Evolutionary conservation across 1,139 yeast species (phyloP).

Genomic region (Kluyveromyces sp.): DNA sequence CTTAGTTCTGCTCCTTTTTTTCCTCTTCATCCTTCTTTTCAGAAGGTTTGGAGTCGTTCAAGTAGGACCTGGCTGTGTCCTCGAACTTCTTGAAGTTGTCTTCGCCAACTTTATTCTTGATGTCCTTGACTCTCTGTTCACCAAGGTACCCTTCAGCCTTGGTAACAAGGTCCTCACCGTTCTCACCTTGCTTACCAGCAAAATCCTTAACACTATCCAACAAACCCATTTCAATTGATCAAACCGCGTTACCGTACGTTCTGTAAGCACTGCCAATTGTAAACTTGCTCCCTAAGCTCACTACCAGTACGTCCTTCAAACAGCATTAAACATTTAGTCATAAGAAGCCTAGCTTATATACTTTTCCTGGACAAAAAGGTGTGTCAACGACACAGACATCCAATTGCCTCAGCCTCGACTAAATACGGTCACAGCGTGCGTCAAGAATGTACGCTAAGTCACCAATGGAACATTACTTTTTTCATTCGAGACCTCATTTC

Average conservation of each 20-base stretch:
- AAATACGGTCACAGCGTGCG: neutral
- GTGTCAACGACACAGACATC: neutral
- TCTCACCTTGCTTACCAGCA: conserved; percentile 5
- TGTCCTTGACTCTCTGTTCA: conserved; percentile 4
- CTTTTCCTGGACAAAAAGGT: neutral
- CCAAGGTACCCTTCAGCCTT: conserved; percentile 5
- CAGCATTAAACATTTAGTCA: too few relatives aligned
- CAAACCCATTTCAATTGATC: conserved; percentile 4
- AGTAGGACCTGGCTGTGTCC: conserved; percentile 4
- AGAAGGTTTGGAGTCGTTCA: neutral
- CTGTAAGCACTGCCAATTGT: too few relatives aligned
- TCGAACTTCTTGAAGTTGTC: conserved; percentile 6
- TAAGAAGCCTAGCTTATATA: neutral
- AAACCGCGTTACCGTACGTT: neutral
- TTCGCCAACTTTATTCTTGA: conserved; percentile 7
- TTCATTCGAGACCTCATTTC: neutral
- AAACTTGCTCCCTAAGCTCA: too few relatives aligned
- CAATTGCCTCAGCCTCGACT: neutral
- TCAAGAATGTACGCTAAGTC: neutral
- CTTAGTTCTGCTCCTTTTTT: neutral
- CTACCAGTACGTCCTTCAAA: too few relatives aligned
- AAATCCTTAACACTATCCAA: conserved; percentile 7
- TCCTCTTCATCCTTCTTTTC: conserved; percentile 1
- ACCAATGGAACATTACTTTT: neutral
- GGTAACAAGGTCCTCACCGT: conserved; percentile 5